Evolutionary conservation across 1,284 basidiomycete species (phyloP).

Genomic region (Rhizopogon hawkerae): DNA sequence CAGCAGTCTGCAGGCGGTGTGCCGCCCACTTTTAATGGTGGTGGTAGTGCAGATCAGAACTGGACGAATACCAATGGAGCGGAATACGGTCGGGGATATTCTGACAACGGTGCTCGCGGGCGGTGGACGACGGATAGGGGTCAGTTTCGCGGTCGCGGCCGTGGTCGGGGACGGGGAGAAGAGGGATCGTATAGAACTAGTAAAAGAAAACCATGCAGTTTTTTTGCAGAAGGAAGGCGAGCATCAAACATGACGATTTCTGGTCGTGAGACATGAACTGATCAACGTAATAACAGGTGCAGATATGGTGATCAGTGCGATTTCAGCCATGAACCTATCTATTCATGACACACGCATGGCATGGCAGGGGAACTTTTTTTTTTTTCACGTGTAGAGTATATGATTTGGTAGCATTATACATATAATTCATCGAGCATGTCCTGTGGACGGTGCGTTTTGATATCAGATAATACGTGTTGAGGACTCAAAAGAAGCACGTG

Average conservation of each 20-base stretch:
- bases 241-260: slow-evolving; percentile 41
- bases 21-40: slow-evolving; percentile 16
- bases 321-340: slow-evolving; percentile 56
- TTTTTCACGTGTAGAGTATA: slow-evolving; percentile 1
- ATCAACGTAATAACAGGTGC: slow-evolving; percentile 59
- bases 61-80: slow-evolving; percentile 26
- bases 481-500: neutral
- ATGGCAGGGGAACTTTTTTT: too few relatives aligned
- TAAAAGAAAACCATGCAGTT: slow-evolving; percentile 80
- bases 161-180: slow-evolving; percentile 44
- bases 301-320: slow-evolving; percentile 79
- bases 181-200: slow-evolving; percentile 56
- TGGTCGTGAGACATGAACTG: slow-evolving; percentile 38
- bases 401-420: neutral
- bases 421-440: neutral
- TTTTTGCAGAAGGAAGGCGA: slow-evolving; percentile 84
- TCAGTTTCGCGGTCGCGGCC: slow-evolving; percentile 37
- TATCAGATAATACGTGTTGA: neutral
- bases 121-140: slow-evolving; percentile 35
- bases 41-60: slow-evolving; percentile 16
- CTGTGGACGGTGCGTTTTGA: neutral
- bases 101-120: slow-evolving; percentile 33
- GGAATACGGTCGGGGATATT: slow-evolving; percentile 28
- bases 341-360: slow-evolving; percentile 13
- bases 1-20: slow-evolving; percentile 11